Base-by-base conservation (phyloP, 2,329 filamentous ascomycete genomes). In the Cyanodermella asteris region DNA sequence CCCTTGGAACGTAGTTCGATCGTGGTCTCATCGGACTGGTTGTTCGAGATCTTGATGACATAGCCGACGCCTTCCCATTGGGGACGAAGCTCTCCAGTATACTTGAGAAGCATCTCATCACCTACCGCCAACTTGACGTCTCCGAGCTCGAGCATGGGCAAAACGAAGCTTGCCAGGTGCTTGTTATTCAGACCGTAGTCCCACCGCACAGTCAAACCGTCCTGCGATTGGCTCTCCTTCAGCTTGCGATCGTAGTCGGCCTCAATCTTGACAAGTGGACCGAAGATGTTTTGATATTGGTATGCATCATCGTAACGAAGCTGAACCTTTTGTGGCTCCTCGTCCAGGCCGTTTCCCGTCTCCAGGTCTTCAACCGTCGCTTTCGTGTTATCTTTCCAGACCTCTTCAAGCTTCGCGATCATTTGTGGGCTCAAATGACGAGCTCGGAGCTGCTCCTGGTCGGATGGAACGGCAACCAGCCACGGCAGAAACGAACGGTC, bases 1-100 rank as follows among this genome's bases (percentile, higher is more conserved):
- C 80, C 82, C 34, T 87, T 84, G 41, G 87, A 80, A 37, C 87
- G 76, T 43, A 97, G 55, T 47, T 97, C 87, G 35, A 97, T 74
- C 7, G 76, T 90, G 26, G 97, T 87, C 46, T 97, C 84, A 41
- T 97, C 87, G 9, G 82, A 93, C 54, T 91, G 81, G 50, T 94
- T 94, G 60, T 97, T 94, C 13, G 87, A 90, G 31, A 97, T 94
- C 55, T 97, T 97, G 55, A 94, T 82, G 32, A 97, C 87, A 49
- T 97, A 97, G 35, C 87, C 87, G 17, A 97, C 87, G 18, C 87
- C 87, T 46, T 97, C 87, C 87, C 87, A 97, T 30, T 78, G 69
- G 9, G 76, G 65, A 20, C 82, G 76, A 24, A 97, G 59, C 49
- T 94, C 87, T 36, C 90, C 87, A 36, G 80, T 90, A 53, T 97